Evolutionary conservation across 441 rosid genomes (phyloP).

Genomic region (Caryocar brasiliense): DNA sequence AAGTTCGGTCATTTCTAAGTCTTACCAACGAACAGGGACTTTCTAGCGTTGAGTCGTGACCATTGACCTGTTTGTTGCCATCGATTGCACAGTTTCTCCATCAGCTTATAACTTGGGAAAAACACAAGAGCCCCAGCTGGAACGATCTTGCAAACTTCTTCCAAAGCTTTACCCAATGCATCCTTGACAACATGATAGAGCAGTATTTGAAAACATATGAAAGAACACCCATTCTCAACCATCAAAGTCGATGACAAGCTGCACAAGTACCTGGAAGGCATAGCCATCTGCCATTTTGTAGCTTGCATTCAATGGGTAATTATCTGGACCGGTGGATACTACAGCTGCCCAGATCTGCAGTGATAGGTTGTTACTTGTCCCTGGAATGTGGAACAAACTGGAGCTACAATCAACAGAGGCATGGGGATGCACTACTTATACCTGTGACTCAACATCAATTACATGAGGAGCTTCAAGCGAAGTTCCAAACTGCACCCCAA

Average conservation of each 20-base stretch:
- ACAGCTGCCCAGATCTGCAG: slow-evolving; percentile 76
- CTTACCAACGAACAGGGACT: slow-evolving; percentile 70
- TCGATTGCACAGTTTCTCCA: slow-evolving; percentile 80
- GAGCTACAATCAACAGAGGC: not conserved
- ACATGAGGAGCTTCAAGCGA: slow-evolving; percentile 97
- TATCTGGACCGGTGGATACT: slow-evolving; percentile 63
- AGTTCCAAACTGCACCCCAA: slow-evolving; percentile 88
- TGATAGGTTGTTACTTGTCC: slow-evolving; percentile 14
- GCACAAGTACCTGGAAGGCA: slow-evolving; percentile 65
- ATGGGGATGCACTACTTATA: slow-evolving; percentile 16
- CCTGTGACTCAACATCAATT: slow-evolving; percentile 78
- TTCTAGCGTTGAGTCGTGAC: slow-evolving; percentile 59
- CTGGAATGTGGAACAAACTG: slow-evolving; percentile 6
- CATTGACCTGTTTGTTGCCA: slow-evolving; percentile 96
- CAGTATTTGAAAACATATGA: slow-evolving; percentile 3
- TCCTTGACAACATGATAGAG: slow-evolving; percentile 46
- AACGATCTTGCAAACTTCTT: slow-evolving; percentile 71
- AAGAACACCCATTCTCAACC: slow-evolving; percentile 3
- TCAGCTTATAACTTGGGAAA: slow-evolving; percentile 96
- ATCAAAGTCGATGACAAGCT: slow-evolving; percentile 10
- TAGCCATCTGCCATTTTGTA: slow-evolving; percentile 78
- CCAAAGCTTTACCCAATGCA: slow-evolving; percentile 77
- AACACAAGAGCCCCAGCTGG: slow-evolving; percentile 89
- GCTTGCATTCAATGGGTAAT: slow-evolving; percentile 78
- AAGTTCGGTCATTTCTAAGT: too few relatives aligned